phyloP scores from a whole-genome alignment of 371 early-diverging fungal genomes.

The Mucor saturninus region DNA sequence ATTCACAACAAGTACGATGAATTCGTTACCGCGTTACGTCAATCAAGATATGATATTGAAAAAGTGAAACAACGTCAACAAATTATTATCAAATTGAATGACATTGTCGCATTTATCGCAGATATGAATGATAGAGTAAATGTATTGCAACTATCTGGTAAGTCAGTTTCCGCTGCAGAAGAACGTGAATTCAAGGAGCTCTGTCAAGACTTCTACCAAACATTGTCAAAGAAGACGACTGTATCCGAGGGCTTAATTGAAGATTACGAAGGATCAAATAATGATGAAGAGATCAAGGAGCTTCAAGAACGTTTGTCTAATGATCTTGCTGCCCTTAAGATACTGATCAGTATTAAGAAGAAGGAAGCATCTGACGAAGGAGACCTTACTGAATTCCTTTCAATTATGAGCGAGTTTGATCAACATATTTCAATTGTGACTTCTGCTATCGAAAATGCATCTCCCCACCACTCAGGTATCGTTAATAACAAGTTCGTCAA shows the following conservation, averaged over 20 bases:
- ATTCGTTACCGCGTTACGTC: not conserved
- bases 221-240: conserved; percentile 24
- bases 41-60: not conserved
- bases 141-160: conserved; percentile 32
- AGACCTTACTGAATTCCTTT: conserved; percentile 36
- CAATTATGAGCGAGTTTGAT: conserved; percentile 41
- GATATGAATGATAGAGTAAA: conserved; percentile 37
- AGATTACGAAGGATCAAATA: not conserved
- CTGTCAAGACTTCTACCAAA: conserved; percentile 28
- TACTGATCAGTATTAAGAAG: conserved; percentile 34
- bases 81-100: conserved; percentile 35
- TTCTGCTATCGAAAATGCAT: conserved; percentile 44
- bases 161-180: conserved; percentile 17
- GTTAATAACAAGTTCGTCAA: conserved; percentile 48
- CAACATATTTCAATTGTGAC: conserved; percentile 34
- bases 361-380: conserved; percentile 36
- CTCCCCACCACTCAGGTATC: conserved; percentile 42
- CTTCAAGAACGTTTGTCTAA: conserved; percentile 26
- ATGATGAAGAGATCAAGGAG: conserved; percentile 22
- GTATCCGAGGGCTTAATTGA: conserved; percentile 18
- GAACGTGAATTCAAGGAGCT: conserved; percentile 37
- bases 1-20: not conserved
- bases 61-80: conserved; percentile 8
- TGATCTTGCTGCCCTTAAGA: conserved; percentile 22
- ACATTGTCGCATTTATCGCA: conserved; percentile 30